Evolutionary conservation across 148 eudicot genomes (phyloP).

Genomic region (Simmondsia chinensis): DNA sequence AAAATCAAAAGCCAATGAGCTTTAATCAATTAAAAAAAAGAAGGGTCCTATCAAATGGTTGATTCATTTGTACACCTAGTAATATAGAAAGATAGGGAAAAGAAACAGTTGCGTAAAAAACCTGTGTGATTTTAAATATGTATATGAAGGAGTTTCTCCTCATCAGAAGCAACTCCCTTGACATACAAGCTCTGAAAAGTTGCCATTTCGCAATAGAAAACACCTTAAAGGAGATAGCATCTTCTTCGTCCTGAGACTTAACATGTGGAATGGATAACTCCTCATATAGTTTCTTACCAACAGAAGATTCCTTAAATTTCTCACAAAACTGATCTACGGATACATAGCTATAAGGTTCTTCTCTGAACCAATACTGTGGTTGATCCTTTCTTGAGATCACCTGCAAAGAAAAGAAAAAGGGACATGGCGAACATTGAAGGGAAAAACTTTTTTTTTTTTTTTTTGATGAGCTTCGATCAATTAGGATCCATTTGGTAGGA

Average conservation of each 20-base stretch:
- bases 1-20: too few species aligned
- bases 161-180: slow-evolving; percentile 72
- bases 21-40: too few species aligned
- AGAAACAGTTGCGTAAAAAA: slow-evolving; percentile 3
- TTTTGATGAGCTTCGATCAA: too few species aligned
- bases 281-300: slow-evolving; percentile 32
- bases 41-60: too few species aligned
- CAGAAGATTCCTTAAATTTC: slow-evolving; percentile 36
- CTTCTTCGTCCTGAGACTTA: slow-evolving; percentile 31
- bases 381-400: slow-evolving; percentile 83
- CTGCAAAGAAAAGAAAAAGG: too few species aligned
- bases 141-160: slow-evolving; percentile 64
- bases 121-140: slow-evolving; percentile 63
- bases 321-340: slow-evolving; percentile 37
- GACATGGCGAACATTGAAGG: too few species aligned
- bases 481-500: too few species aligned
- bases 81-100: too few species aligned
- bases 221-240: slow-evolving; percentile 29
- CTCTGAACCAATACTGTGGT: slow-evolving; percentile 46
- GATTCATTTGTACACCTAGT: background rate
- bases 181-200: slow-evolving; percentile 60
- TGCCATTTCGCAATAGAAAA: slow-evolving; percentile 56
- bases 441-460: too few species aligned
- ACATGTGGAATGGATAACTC: slow-evolving; percentile 38
- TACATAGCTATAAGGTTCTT: slow-evolving; percentile 30